Evolutionary conservation across 495 filamentous ascomycete genomes (phyloP), one percentile per base, ranked within the genome.

Genomic region (Chlorociboria aeruginascens): DNA sequence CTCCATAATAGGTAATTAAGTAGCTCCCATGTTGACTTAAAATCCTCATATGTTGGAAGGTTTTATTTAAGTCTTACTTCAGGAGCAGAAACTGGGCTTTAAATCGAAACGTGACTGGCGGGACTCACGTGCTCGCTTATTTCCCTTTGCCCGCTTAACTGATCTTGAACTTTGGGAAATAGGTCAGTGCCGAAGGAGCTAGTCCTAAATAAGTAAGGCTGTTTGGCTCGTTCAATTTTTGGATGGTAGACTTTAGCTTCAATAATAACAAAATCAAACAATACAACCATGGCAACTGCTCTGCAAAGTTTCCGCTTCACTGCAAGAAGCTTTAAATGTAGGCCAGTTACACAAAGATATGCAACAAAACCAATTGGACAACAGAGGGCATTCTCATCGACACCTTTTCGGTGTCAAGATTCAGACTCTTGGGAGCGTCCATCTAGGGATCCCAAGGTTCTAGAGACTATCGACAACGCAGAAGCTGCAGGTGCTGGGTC

Each of bases 271-370:
- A 16, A 32, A n/a, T 17, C 37, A 39, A 45, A 50, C 49, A 46
- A 51, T 20, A 36, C 54, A 52, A 57, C 45, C 39, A 76, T 76
- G 72, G 69, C 71, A 55, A 68, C 71, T 53, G 61, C 68, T 52
- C 59, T 69, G 52, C 69, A 65, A 56, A 53, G 68, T 25, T 59
- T 74, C 53, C 70, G 71, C 55, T 57, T 72, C 30, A 66, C 67
- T 40, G 61, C 68, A 45, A 65, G 66, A 55, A 63, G 62, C 49
- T 59, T 64, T 54, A 60, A 60, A 40, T 62, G 61, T 49, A 43
- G 55, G 32, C 52, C 57, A 32, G 32, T 32, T 48, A 42, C 60
- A 34, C 57, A 57, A 28, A 35, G 44, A 16, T 50, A 52, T 44
- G 40, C 49, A 29, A 50, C 48, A 13, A 62, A 48, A 28, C 47